Base-by-base conservation (phyloP, 2,329 filamentous ascomycete genomes). In the Cryphonectria parasitica region DNA sequence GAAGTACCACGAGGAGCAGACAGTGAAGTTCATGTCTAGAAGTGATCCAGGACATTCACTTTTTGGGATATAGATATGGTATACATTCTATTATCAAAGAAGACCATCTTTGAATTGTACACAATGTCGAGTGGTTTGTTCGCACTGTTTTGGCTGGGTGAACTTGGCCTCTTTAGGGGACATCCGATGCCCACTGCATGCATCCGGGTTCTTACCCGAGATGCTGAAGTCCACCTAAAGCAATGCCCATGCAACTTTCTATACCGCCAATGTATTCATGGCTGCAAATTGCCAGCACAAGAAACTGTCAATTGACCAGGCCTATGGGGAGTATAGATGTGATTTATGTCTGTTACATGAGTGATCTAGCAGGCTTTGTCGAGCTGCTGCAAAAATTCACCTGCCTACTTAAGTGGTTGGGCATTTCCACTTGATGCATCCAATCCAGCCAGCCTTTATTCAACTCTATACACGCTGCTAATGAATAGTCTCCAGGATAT, bases 181-280 rank as follows among this genome's bases (percentile, higher is more conserved):
- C 19, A 64, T 64, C 63, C 63, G 63, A 52, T 49, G 63, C n/a
- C 7, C 19, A 34, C 25, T 45, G 25, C 63, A 34, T 22, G 63
- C 41, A 52, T 64, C 63, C 63, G 63, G 63, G 63, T 64, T 52
- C 63, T 34, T 36, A 64, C 36, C 63, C 63, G 63, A 49, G n/a
- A 43, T 2, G 28, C 36, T 49, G 43, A n/a, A 28, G 2, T 36
- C 34, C n/a, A n/a, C 13, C 34, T 62, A 4, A 13, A 11, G 25
- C 2, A 39, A 41, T 2, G 13, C 13, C 34, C n/a, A 11, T 39
- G 28, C 28, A 31, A 61, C 31, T 34, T 34, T 11, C 2, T 39
- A 11, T 39, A 36, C 19, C n/a, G 3, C 25, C 4, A 39, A 22
- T 43, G 36, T 22, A 36, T 3, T 61, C 1, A 19, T 41, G 22